A percentile compares a stretch with the other conserved stretches of the same genome.
phyloP scores from a whole-genome alignment of 768 basidiomycete species.

The Termitomyces sp. region DNA sequence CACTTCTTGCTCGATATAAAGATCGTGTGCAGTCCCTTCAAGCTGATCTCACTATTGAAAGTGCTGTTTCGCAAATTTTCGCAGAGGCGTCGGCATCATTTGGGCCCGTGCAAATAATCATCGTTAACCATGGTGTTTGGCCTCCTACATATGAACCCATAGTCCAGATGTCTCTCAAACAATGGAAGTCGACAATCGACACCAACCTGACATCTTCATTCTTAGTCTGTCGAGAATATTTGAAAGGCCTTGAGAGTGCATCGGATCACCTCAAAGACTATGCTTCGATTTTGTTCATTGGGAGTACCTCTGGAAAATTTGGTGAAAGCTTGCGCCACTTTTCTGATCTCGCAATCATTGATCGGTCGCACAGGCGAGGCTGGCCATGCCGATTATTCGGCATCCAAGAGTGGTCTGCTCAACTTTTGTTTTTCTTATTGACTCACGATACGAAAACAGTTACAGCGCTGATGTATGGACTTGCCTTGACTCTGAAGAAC shows the following conservation, averaged over 20 bases:
- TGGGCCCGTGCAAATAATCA: constrained; percentile 48
- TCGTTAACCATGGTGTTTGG: constrained; percentile 61
- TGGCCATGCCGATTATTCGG: constrained; percentile 61
- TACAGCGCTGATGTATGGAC: constrained; percentile 67
- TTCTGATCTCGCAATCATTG: neutral
- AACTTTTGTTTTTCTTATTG: no score
- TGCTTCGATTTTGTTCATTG: constrained; percentile 59
- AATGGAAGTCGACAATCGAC: constrained; percentile 57
- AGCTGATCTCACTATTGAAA: constrained; percentile 57
- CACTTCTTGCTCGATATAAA: constrained; percentile 32
- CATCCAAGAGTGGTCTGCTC: constrained; percentile 57
- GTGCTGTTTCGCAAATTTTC: constrained; percentile 47
- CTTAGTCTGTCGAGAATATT: constrained; percentile 57
- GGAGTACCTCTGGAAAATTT: constrained; percentile 68
- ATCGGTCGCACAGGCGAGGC: constrained; percentile 35
- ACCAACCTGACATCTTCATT: constrained; percentile 66
- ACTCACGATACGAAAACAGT: neutral
- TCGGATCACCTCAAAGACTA: constrained; percentile 40
- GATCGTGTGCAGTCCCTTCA: constrained; percentile 33
- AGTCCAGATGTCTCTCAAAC: constrained; percentile 51
- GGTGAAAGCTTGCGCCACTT: constrained; percentile 26
- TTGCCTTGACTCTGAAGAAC: constrained; percentile 66
- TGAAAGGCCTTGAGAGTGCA: constrained; percentile 38
- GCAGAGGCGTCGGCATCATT: constrained; percentile 29
- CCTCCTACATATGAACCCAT: constrained; percentile 40